Base-by-base conservation (phyloP, 331 rosid species). In the Acacia pycnantha region DNA sequence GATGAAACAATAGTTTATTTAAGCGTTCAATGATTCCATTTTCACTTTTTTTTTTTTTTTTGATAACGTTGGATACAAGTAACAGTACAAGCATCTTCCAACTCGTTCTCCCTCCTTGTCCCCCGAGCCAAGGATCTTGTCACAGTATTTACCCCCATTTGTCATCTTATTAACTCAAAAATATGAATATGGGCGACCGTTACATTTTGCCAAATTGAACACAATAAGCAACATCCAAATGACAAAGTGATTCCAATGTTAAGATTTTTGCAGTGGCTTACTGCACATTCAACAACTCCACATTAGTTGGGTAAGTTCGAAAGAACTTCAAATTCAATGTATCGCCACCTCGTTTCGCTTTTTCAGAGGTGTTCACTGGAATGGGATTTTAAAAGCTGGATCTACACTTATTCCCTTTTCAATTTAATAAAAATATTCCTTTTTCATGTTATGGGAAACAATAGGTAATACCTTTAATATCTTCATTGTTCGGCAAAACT, bases 271-370 rank as follows among this genome's bases (percentile, higher is more conserved):
- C 73, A 1, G 22, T 35, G 29, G 29, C 73, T 16, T 37, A 5
- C n/a, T n/a, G n/a, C n/a, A n/a, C n/a, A n/a, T n/a, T n/a, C n/a
- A n/a, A n/a, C n/a, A n/a, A n/a, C n/a, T n/a, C n/a, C n/a, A n/a
- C n/a, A n/a, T n/a, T n/a, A n/a, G n/a, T n/a, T n/a, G n/a, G n/a
- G n/a, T n/a, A n/a, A n/a, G n/a, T n/a, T n/a, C n/a, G n/a, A n/a
- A n/a, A n/a, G n/a, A n/a, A n/a, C 70, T 65, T 83, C 62, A 64
- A 70, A 82, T 22, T 12, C 79, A 56, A 15, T 11, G 46, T 41
- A 8, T 41, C 3, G 11, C 46, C 11, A 41, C 11, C 46, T 41
- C 46, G 46, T 41, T 41, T 41, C 46, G 12, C 3, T 41, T 41
- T 29, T 41, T 2, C 11, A n/a, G n/a, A n/a, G n/a, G n/a, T n/a